Evolutionary conservation across 2,329 filamentous ascomycete genomes (phyloP), one percentile per base, ranked within the genome.

Genomic region (Beauveria asiatica): DNA sequence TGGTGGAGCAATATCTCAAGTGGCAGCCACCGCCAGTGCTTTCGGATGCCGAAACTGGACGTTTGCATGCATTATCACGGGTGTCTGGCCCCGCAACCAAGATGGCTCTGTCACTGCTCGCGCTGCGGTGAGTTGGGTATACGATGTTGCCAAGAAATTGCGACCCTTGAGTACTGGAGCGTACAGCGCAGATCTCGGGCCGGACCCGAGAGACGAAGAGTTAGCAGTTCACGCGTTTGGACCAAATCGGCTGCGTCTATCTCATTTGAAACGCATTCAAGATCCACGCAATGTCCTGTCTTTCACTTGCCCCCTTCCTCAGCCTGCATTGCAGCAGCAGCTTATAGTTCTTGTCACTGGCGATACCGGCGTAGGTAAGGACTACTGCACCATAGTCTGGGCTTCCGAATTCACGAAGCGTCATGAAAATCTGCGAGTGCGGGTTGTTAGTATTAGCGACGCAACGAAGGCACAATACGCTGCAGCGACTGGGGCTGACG

Each of bases 31-130:
- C 63, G 75, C 74, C 27, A 82, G 79, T 61, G 83, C 84, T 57
- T 87, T 87, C 58, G 83, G 84, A 49, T 85, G 80, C 72, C 80
- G 84, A 70, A 76, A 83, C 67, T 87, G 83, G 84, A 76, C 82
- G 37, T 87, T 80, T 72, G 84, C 83, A 50, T 87, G 84, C 64
- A 81, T 87, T 5, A 67, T 88, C 46, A 87, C 83, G 5, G 83
- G 81, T 27, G 78, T 85, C 61, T 87, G 84, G 84, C 73, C 74
- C 2, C 79, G 82, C 17, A 73, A 80, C 10, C 67, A 81, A 9
- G 68, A 81, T 68, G 81, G 84, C 63, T 75, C 74, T 0, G 69
- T 73, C 50, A 44, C 63, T 11, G 73, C 78, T 62, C 71, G 61
- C 62, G 67, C 67, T 59, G 74, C 70, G 2, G 67, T 80, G 3